Percentiles rank a stretch among this genome's conserved stretches.
These are phyloP conservation scores for Thinopyrum elongatum DNA, from an alignment of 176 grass and related monocot species.

Conservation along the genomic window DNA sequence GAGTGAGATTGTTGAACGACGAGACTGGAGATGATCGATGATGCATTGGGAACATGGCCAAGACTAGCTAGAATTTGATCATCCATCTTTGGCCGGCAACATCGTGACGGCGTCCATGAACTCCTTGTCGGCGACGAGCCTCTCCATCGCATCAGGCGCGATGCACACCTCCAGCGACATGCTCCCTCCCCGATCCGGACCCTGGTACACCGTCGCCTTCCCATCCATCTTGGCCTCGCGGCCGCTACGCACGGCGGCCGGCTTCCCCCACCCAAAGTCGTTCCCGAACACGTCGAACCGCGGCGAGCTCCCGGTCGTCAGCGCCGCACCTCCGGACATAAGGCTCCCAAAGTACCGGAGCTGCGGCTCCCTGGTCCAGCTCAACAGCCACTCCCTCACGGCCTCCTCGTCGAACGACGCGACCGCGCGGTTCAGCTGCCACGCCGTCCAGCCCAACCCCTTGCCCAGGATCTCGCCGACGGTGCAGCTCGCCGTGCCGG, in stretches of 20 bases:
- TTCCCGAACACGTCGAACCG: background rate
- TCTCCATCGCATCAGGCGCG: background rate
- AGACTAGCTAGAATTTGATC: background rate
- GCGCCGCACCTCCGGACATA: background rate
- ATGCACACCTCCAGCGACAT: background rate
- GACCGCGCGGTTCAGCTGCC: background rate
- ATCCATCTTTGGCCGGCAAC: background rate
- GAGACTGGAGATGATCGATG: no score
- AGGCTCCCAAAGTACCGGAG: background rate
- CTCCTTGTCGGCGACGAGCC: background rate
- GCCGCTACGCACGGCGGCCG: background rate
- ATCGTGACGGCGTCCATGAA: background rate
- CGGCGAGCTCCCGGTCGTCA: background rate
- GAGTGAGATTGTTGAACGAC: background rate
- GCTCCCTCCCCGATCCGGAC: background rate
- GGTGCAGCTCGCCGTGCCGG: background rate
- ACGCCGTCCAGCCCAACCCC: background rate
- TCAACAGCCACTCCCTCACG: background rate
- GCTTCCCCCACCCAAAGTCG: background rate
- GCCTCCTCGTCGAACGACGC: background rate
- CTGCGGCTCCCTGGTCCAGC: background rate
- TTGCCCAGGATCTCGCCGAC: background rate
- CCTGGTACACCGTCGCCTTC: background rate
- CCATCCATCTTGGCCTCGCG: background rate
- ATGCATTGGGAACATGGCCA: no score